Evolutionary conservation across 148 eudicot genomes (phyloP).

Genomic region (Chenopodium album): DNA sequence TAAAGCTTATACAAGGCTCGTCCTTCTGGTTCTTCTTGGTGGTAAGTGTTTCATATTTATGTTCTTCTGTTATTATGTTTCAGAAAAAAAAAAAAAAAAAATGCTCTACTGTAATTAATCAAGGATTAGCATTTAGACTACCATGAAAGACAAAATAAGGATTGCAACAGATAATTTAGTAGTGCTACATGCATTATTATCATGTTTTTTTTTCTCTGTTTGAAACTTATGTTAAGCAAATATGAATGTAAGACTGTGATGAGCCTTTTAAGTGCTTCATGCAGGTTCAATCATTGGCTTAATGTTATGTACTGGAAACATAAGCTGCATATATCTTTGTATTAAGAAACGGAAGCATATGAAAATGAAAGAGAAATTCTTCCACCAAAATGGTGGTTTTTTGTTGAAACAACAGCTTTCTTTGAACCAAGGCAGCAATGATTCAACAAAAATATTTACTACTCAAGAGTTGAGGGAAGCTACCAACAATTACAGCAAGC

Average conservation of each 20-base stretch:
- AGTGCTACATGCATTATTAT: background rate
- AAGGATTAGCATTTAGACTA: background rate
- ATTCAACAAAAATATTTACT: conserved; percentile 16
- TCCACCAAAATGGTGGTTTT: conserved; percentile 23
- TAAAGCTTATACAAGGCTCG: background rate
- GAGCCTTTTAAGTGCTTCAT: background rate
- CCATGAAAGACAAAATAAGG: background rate
- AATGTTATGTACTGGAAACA: conserved; percentile 15
- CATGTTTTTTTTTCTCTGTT: no score
- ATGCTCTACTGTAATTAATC: background rate
- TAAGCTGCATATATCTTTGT: conserved; percentile 23
- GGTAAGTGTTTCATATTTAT: conserved; percentile 1
- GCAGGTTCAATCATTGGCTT: conserved; percentile 8
- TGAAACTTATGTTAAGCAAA: background rate
- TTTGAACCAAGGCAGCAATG: conserved; percentile 2
- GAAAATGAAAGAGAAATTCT: conserved; percentile 20
- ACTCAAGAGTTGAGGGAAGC: conserved; percentile 15
- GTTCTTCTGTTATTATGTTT: background rate
- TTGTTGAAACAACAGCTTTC: conserved; percentile 17
- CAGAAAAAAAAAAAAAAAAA: no score
- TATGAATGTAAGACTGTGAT: background rate
- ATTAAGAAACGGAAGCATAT: conserved; percentile 17
- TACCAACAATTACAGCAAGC: conserved; percentile 22
- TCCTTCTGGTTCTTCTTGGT: conserved; percentile 11
- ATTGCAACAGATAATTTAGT: background rate